A percentile compares a stretch with the other conserved stretches of the same genome.
These are phyloP conservation scores for Tuctoria greenei DNA, from an alignment of 176 grass and related monocot genomes.

Conservation along the genomic window DNA sequence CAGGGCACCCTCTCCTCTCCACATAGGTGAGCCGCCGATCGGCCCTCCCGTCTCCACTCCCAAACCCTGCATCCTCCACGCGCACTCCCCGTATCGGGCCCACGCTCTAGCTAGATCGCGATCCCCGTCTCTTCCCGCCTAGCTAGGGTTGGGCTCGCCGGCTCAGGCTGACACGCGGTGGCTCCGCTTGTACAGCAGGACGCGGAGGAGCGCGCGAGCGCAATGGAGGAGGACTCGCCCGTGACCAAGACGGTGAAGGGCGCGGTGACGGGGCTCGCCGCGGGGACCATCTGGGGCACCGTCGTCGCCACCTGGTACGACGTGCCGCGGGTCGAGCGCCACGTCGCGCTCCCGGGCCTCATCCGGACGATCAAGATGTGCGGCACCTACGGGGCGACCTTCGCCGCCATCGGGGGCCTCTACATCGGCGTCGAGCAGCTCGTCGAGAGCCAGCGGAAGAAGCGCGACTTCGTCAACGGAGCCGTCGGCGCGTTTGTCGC, in stretches of 20 bases:
- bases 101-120: constrained; percentile 38
- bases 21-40: constrained; percentile 19
- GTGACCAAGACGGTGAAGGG: constrained; percentile 77
- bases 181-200: neutral
- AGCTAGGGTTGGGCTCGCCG: constrained; percentile 11
- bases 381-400: constrained; percentile 78
- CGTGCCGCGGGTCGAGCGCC: constrained; percentile 94
- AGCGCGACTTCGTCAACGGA: constrained; percentile 84
- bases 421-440: constrained; percentile 94
- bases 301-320: constrained; percentile 94
- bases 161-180: neutral
- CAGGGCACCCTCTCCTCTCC: neutral
- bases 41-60: neutral
- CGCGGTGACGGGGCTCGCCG: constrained; percentile 62
- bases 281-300: constrained; percentile 84
- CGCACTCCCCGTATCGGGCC: neutral
- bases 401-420: constrained; percentile 83
- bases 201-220: constrained; percentile 19
- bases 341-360: constrained; percentile 85
- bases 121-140: constrained; percentile 16
- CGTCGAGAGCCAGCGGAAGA: constrained; percentile 79
- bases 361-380: constrained; percentile 95
- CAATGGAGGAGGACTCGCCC: constrained; percentile 75
- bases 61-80: neutral
- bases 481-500: constrained; percentile 85